Evolutionary conservation across 2,329 filamentous ascomycete genomes (phyloP), one percentile per base, ranked within the genome.

Genomic region (Hypomyces perniciosus): DNA sequence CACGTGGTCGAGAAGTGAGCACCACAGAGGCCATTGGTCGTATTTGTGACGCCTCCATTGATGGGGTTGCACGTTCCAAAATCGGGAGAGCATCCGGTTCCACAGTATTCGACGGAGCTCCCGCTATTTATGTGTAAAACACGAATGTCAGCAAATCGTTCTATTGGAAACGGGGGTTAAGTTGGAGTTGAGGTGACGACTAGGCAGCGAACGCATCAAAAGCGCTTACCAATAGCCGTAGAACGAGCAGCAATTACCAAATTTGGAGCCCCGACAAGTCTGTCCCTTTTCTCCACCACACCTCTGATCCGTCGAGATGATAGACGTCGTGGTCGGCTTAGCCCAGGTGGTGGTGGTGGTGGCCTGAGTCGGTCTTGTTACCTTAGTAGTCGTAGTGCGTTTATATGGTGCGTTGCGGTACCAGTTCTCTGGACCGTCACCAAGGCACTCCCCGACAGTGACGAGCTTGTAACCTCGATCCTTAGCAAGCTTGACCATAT

Each of bases 401-500:
- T 54, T 48, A 10, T 53, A 51, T 6, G 57, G 52, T 4, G 59
- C 61, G 4, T 52, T 29, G 42, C 77, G 72, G 58, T 82, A 82
- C 79, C 78, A 82, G 55, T 74, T 71, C 12, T 62, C 67, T n/a
- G 53, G 53, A 6, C 77, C 63, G 51, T 83, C 78, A 0, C 73
- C 74, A 12, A 83, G 68, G 51, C 80, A 84, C 53, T 81, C 76
- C 0, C 78, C 80, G 4, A 82, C 73, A 1, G 79, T 79, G 29
- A 79, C 77, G 40, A 74, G 72, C 42, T 58, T 62, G 56, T 72
- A 73, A 0, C 77, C 77, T 13, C 71, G 65, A 4, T 62, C 56
- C 27, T 61, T 59, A 10, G 78, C 65, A 45, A 61, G 62, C 9
- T 65, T 53, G 13, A 77, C 61, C 72, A 78, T 77, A 59, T 65